Base-by-base conservation (phyloP, 192 early-diverging fungal genomes). In the Rhizoclosmatium sp. region DNA sequence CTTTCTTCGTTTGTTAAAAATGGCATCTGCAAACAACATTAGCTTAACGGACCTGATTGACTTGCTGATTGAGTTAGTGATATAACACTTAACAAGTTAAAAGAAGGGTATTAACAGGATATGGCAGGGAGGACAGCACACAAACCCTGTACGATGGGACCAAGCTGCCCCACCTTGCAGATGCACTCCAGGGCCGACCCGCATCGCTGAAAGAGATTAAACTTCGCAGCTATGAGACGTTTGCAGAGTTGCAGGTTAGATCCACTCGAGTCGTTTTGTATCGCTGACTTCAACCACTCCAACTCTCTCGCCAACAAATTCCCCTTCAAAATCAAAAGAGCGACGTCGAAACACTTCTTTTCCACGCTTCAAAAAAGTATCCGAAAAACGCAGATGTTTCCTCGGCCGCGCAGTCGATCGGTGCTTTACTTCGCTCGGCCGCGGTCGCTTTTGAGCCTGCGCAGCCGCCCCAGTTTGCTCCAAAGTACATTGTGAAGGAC, bases 181-280 rank as follows among this genome's bases (percentile, higher is more conserved):
- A 68, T 14, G 41, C 4, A 19, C 41, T 68, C 23, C 12, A 68
- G 5, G 66, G 45, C 40, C 66, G 66, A 1, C 66, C 66, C 1
- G 5, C 12, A n/a, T 46, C 5, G 5, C 66, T 68, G 1, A 10
- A 46, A 68, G 66, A 68, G 1, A 68, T 68, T 44, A n/a, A 68
- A 68, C 41, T 14, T 10, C 39, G 66, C 39, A 46, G 19, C 39
- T 46, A 68, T 44, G 66, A 68, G 41, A 45, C 66, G 5, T 68
- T 68, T 68, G 66, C 66, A 46, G 66, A 40, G 45, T 44, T 68
- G 66, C 66, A 68, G 66, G 66, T 68, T 7, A 7, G 42, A 5
- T 47, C 46, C 1, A 31, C 56, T 21, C 16, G 21, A 59, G 16
- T 59, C 21, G 56, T 59, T 59, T n/a, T 59, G 56, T 14, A 59